phyloP scores from a whole-genome alignment of 2,329 filamentous ascomycete species.

The Colletotrichum lindemuthianum region DNA sequence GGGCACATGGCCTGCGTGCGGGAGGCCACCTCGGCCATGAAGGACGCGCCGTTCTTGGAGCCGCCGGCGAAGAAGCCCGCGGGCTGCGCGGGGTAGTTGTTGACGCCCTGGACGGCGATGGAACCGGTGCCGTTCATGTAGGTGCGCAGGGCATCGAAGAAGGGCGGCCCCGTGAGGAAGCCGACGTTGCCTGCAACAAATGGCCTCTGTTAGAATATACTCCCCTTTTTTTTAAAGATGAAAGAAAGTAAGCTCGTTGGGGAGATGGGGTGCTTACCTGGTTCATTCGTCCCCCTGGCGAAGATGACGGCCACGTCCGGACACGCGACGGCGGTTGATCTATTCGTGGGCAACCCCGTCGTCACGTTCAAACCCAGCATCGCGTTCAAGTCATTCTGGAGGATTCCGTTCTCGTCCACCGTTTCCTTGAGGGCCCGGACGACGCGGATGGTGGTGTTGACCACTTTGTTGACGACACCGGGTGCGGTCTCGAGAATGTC shows the following conservation, averaged over 20 bases:
- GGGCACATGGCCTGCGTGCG: slow-evolving; percentile 43
- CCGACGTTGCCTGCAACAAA: slow-evolving; percentile 42
- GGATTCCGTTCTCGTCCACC: slow-evolving; percentile 31
- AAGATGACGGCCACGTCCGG: slow-evolving; percentile 35
- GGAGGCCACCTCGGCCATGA: slow-evolving; percentile 47
- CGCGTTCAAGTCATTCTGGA: slow-evolving; percentile 28
- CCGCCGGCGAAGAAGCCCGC: slow-evolving; percentile 27
- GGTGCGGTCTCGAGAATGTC: slow-evolving; percentile 31
- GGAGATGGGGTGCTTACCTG: slow-evolving; percentile 12
- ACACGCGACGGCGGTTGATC: slow-evolving; percentile 16
- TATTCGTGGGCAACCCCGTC: slow-evolving; percentile 15
- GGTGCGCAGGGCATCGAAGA: slow-evolving; percentile 40
- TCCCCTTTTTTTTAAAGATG: too few species aligned
- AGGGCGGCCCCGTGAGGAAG: slow-evolving; percentile 41
- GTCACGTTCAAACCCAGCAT: slow-evolving; percentile 23
- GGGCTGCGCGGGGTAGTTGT: slow-evolving; percentile 36
- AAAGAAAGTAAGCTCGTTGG: neutral
- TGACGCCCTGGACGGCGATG: slow-evolving; percentile 42
- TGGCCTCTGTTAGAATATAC: neutral
- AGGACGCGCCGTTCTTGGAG: slow-evolving; percentile 20
- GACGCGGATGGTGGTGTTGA: slow-evolving; percentile 33
- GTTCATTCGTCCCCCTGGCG: slow-evolving; percentile 36
- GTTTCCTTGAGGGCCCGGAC: slow-evolving; percentile 32
- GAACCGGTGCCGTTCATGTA: slow-evolving; percentile 36
- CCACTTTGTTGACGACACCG: slow-evolving; percentile 19